A percentile compares a stretch with the other conserved stretches of the same genome.
Conservation (phyloP, 106 monocot genomes). For the Agapanthus africanus region DNA sequence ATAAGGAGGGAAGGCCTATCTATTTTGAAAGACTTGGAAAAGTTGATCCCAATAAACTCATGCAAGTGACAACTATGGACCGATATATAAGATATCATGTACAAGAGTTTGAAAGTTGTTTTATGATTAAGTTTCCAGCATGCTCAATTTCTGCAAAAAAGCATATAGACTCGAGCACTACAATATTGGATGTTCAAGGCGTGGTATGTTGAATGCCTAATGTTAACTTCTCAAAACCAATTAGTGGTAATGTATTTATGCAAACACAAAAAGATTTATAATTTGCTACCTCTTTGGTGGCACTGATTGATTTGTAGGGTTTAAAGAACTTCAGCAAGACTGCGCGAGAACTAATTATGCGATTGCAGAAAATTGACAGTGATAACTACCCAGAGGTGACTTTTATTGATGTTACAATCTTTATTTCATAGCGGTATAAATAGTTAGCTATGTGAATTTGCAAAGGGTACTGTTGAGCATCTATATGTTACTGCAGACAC, state of each 20-base stretch:
- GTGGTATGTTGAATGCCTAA: constrained; percentile 38
- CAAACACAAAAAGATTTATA: background rate
- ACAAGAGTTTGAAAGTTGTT: constrained; percentile 57
- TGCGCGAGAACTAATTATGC: constrained; percentile 72
- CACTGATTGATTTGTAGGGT: constrained; percentile 32
- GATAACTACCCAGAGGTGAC: constrained; percentile 84
- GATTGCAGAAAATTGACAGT: constrained; percentile 68
- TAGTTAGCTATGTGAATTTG: background rate
- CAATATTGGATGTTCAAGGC: constrained; percentile 86
- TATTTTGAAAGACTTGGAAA: constrained; percentile 67
- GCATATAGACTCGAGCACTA: constrained; percentile 74
- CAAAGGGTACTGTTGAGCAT: background rate
- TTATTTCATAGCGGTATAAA: background rate
- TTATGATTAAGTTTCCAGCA: constrained; percentile 66
- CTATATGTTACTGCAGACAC: constrained; percentile 23
- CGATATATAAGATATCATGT: constrained; percentile 63
- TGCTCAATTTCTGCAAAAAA: constrained; percentile 76
- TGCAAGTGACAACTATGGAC: constrained; percentile 76
- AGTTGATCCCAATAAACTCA: constrained; percentile 57
- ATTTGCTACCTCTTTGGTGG: background rate
- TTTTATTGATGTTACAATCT: background rate
- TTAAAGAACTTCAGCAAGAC: constrained; percentile 75
- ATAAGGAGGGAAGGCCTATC: constrained; percentile 69
- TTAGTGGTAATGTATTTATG: constrained; percentile 4
- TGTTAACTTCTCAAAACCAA: background rate